A percentile compares a stretch with the other conserved stretches of the same genome.
These are phyloP conservation scores for Fusarium neocosmosporiellum DNA, from an alignment of 2,329 filamentous ascomycete genomes.

Conservation along the genomic window DNA sequence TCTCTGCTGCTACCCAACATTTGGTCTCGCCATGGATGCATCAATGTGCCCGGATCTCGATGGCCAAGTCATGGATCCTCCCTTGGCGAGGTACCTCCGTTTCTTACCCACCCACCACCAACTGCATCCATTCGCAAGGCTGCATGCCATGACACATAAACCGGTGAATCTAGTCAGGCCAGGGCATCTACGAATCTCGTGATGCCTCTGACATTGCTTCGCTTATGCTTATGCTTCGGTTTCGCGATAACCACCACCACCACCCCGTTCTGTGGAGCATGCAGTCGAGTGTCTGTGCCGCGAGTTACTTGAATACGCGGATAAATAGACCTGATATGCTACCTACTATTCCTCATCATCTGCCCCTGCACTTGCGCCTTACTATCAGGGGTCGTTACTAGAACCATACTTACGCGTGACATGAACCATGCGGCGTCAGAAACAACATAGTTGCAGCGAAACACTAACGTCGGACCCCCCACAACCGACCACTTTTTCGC, in stretches of 20 bases:
- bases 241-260: neutral
- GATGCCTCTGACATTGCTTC: neutral
- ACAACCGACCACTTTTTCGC: too few relatives aligned
- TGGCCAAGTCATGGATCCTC: neutral
- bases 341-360: neutral
- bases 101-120: neutral
- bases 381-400: neutral
- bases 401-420: neutral
- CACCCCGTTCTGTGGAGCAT: neutral
- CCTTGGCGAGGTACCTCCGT: neutral
- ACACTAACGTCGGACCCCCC: too few relatives aligned
- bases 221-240: neutral
- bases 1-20: neutral
- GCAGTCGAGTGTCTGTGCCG: neutral
- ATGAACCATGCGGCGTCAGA: neutral
- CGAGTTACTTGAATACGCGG: neutral
- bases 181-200: neutral
- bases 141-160: neutral
- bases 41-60: neutral
- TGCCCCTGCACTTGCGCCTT: neutral
- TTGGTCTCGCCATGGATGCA: neutral
- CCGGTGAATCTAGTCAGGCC: neutral
- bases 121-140: neutral
- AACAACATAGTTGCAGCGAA: neutral
- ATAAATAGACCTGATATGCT: neutral